Percentiles rank a stretch among this genome's conserved stretches.
Conservation (phyloP, 164 flowering plant species). For the Cinnamomum chago region DNA sequence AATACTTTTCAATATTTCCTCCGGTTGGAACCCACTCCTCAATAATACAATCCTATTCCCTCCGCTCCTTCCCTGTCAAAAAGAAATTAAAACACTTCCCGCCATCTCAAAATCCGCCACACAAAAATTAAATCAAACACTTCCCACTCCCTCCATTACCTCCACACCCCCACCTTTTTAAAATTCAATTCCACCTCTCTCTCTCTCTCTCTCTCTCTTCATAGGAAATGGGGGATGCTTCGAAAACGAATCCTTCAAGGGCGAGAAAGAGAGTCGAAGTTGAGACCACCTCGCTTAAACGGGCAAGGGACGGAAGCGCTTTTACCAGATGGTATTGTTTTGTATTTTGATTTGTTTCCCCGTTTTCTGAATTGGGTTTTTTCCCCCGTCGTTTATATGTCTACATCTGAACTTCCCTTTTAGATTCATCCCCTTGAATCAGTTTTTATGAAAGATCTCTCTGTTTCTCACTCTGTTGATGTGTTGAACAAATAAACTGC, state of each 20-base stretch:
- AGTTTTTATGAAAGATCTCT: background rate
- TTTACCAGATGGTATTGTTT: conserved; percentile 57
- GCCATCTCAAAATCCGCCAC: background rate
- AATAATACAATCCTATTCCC: no score
- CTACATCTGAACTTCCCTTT: no score
- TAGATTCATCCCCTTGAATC: background rate
- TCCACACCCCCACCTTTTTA: background rate
- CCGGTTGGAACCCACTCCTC: no score
- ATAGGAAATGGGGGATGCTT: conserved; percentile 24
- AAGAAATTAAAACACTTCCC: background rate
- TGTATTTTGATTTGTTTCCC: background rate
- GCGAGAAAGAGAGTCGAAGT: conserved; percentile 72
- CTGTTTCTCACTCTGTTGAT: no score
- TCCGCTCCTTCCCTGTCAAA: background rate
- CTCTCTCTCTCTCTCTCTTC: conserved; percentile 12
- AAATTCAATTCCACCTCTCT: conserved; percentile 1
- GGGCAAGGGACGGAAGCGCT: conserved; percentile 81
- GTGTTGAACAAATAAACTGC: no score
- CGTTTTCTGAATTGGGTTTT: background rate
- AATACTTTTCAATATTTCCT: no score
- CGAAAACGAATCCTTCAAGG: conserved; percentile 45
- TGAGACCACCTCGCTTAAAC: conserved; percentile 42
- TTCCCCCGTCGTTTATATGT: no score
- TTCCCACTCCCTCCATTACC: background rate
- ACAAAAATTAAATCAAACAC: background rate